phyloP scores from a whole-genome alignment of 2,329 filamentous ascomycete genomes.

The Neoascochyta sp. region DNA sequence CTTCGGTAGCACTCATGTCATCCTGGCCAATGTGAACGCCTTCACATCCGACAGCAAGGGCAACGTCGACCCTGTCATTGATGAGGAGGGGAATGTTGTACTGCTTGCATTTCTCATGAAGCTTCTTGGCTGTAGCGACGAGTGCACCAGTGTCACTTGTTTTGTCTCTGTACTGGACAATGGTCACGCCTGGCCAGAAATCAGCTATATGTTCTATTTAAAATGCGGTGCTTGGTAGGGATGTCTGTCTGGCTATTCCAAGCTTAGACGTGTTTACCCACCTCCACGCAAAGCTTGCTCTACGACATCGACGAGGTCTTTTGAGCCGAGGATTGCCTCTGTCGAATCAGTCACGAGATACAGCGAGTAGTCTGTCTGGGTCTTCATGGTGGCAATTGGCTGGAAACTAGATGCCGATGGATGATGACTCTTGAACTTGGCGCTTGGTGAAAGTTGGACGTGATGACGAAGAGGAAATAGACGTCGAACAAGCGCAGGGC shows the following conservation, averaged over 20 bases:
- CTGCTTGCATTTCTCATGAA: slow-evolving; percentile 67
- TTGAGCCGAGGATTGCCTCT: slow-evolving; percentile 70
- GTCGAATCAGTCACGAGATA: slow-evolving; percentile 95
- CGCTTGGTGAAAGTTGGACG: no score
- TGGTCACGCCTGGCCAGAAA: slow-evolving; percentile 57
- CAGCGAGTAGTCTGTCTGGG: slow-evolving; percentile 67
- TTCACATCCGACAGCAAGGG: slow-evolving; percentile 78
- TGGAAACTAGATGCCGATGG: no score
- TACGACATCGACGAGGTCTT: slow-evolving; percentile 69
- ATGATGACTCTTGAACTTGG: no score
- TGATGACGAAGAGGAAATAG: no score
- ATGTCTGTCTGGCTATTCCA: no score
- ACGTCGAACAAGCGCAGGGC: no score
- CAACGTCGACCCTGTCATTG: slow-evolving; percentile 90
- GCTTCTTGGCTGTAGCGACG: slow-evolving; percentile 63
- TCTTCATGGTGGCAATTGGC: slow-evolving; percentile 39
- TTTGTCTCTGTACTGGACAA: slow-evolving; percentile 92
- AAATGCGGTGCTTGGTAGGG: no score
- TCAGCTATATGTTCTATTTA: slow-evolving; percentile 1
- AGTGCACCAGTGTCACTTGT: slow-evolving; percentile 68
- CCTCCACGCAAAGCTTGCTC: slow-evolving; percentile 72
- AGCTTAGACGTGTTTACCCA: no score
- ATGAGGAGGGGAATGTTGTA: slow-evolving; percentile 77
- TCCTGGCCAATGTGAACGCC: slow-evolving; percentile 95
- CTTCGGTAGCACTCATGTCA: slow-evolving; percentile 69